Evolutionary conservation across 1,139 yeast genomes (phyloP), one percentile per base, ranked within the genome.

Genomic region (Zhuliangozyma blackwelliae): DNA sequence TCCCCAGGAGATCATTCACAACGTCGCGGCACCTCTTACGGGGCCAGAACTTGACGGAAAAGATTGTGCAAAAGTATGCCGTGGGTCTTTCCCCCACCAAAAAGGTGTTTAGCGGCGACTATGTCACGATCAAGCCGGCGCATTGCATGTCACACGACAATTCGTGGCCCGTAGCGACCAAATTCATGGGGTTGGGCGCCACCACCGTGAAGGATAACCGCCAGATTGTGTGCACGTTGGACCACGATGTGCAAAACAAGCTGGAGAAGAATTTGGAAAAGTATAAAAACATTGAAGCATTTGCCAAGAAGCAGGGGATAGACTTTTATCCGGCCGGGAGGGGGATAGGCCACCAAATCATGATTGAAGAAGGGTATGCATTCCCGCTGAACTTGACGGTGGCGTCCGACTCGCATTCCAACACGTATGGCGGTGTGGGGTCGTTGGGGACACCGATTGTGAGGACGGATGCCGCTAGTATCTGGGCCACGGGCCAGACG

Each of bases 121-220:
- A 90, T 63, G 97, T 94, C 38, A 81, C 96, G 7, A 90, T 94
- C 55, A 77, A 73, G 54, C 99, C 99, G 7, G 94, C 96, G 7
- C 96, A 92, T 66, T 92, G 96, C 61, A 92, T 94, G 98, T 87
- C 97, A 10, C 99, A 92, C 60, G 99, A 92, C 61, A 92, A 92
- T 63, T 83, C 97, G 35, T 92, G 99, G 98, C 99, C 99, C 0
- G 97, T 92, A 22, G 98, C 98, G 1, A 74, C 92, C 53, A 92
- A 92, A 65, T 92, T 94, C 63, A 88, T 80, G 82, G 96, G 96
- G 6, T 72, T 92, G 28, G 98, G 98, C 1, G 97, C 97, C 31
- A 77, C 79, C 19, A 70, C 77, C 44, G 86, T 92, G 44, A 78
- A 83, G 51, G 85, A 92, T 54, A 83, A 85, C 54, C 72, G 87